These are phyloP conservation scores for Linnemannia hyalina DNA, from an alignment of 192 early-diverging fungal genomes.

Conservation along the genomic window DNA sequence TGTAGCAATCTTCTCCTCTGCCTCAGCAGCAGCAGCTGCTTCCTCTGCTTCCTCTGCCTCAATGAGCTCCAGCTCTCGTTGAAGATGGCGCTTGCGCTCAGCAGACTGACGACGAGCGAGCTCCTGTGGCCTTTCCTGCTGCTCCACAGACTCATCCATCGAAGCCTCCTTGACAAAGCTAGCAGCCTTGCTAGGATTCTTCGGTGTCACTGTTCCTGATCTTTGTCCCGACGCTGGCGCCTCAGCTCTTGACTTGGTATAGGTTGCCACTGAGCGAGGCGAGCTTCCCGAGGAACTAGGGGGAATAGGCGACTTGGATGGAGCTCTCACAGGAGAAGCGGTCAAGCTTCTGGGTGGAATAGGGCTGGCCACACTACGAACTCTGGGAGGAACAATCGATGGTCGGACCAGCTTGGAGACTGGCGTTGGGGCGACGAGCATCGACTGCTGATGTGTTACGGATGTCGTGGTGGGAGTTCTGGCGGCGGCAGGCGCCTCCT, in stretches of 20 bases:
- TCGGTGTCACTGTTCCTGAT: neutral
- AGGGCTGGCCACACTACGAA: neutral
- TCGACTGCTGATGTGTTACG: neutral
- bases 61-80: constrained; percentile 37
- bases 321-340: neutral
- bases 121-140: constrained; percentile 12
- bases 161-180: neutral
- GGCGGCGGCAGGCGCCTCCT: neutral
- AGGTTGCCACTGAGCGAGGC: neutral
- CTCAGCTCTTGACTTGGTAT: neutral
- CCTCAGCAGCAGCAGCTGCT: constrained; percentile 3
- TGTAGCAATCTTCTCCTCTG: neutral
- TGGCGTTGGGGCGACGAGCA: constrained; percentile 9
- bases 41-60: constrained; percentile 32
- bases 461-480: neutral
- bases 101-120: constrained; percentile 30
- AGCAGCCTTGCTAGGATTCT: neutral
- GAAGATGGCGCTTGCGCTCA: constrained; percentile 41
- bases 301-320: neutral
- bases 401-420: constrained; percentile 8
- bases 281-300: neutral
- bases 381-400: constrained; percentile 2
- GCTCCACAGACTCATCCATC: neutral
- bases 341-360: neutral
- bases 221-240: neutral